phyloP scores from a whole-genome alignment of 805 yeast species.

The Vanderwaltozyma yarrowii region DNA sequence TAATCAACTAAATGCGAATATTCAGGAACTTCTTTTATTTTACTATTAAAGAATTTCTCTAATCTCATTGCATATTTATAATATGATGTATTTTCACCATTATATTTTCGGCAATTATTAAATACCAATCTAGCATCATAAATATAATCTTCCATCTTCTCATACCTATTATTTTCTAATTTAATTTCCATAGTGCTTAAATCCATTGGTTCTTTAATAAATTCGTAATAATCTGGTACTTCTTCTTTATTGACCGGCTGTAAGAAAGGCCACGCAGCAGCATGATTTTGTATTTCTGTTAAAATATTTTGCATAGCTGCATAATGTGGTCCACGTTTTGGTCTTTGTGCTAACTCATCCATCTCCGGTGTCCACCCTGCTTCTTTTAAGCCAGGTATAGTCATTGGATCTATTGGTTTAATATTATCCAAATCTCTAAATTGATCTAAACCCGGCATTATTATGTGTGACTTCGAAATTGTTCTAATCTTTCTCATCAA shows the following conservation, averaged over 20 bases:
- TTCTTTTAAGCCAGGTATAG: conserved; percentile 83
- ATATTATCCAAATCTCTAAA: conserved; percentile 44
- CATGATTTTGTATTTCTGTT: conserved; percentile 84
- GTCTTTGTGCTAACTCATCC: conserved; percentile 93
- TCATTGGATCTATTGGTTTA: conserved; percentile 62
- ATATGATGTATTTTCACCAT: conserved; percentile 90
- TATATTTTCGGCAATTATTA: conserved; percentile 86
- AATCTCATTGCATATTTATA: conserved; percentile 89
- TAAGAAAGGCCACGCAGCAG: conserved; percentile 97
- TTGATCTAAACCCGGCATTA: conserved; percentile 68
- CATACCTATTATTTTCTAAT: conserved; percentile 84
- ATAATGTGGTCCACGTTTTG: conserved; percentile 89
- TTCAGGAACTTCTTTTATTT: conserved; percentile 85
- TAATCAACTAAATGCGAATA: conserved; percentile 71
- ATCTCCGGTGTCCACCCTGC: conserved; percentile 98
- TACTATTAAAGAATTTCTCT: conserved; percentile 76
- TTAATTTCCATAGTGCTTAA: conserved; percentile 90
- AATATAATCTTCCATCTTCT: conserved; percentile 80
- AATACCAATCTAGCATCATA: conserved; percentile 81
- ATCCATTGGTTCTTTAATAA: conserved; percentile 97
- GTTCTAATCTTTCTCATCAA: conserved; percentile 73
- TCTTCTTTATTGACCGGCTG: conserved; percentile 89
- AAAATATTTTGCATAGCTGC: conserved; percentile 84
- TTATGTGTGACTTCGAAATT: conserved; percentile 67
- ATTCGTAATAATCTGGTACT: conserved; percentile 92